Percentiles rank a stretch among this genome's conserved stretches.
phyloP scores from a whole-genome alignment of 2,329 filamentous ascomycete species.

The Metarhizium guizhouense region DNA sequence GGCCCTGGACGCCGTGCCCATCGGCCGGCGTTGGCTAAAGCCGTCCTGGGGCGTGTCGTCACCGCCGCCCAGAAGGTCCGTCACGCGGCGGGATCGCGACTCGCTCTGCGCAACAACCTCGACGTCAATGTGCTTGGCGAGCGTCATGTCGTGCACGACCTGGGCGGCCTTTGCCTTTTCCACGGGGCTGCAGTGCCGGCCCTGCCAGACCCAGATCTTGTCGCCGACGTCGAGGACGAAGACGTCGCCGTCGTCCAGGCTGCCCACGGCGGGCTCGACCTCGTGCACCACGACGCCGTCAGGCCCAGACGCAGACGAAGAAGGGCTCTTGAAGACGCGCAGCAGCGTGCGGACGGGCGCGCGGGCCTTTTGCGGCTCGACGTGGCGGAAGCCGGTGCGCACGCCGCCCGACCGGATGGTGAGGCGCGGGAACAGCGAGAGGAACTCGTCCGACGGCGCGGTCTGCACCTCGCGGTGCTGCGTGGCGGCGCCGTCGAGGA shows the following conservation, averaged over 20 bases:
- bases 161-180: slow-evolving; percentile 61
- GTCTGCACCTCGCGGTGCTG: slow-evolving; percentile 58
- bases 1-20: slow-evolving; percentile 14
- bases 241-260: slow-evolving; percentile 56
- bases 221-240: slow-evolving; percentile 54
- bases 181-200: slow-evolving; percentile 55
- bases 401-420: slow-evolving; percentile 54
- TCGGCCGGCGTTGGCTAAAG: slow-evolving; percentile 34
- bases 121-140: slow-evolving; percentile 55
- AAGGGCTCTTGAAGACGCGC: slow-evolving; percentile 50
- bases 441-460: slow-evolving; percentile 49
- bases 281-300: slow-evolving; percentile 51
- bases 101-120: slow-evolving; percentile 57
- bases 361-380: slow-evolving; percentile 35
- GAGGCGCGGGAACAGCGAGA: slow-evolving; percentile 50
- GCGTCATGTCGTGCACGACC: slow-evolving; percentile 55
- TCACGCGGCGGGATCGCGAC: slow-evolving; percentile 41
- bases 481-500: slow-evolving; percentile 49
- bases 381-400: slow-evolving; percentile 53
- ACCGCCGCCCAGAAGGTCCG: slow-evolving; percentile 46
- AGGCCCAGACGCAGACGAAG: slow-evolving; percentile 21
- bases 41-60: slow-evolving; percentile 27
- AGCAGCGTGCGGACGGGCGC: slow-evolving; percentile 43
- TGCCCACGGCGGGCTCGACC: slow-evolving; percentile 51
- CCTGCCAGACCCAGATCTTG: slow-evolving; percentile 66